phyloP scores from a whole-genome alignment of 2,329 filamentous ascomycete genomes.

The Exophiala sideris region DNA sequence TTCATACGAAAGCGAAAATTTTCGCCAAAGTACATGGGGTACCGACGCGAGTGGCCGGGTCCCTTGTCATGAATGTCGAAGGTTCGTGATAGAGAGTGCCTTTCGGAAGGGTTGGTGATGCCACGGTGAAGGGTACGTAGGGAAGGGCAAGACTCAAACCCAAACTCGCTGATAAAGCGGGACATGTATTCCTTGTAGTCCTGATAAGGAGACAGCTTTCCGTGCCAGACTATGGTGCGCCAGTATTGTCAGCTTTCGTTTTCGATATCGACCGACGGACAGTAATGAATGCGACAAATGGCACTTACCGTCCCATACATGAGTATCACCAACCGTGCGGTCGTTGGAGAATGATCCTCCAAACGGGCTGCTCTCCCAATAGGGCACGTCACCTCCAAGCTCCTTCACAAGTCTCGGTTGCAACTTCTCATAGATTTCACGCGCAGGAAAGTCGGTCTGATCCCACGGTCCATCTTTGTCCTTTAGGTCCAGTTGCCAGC shows the following conservation, averaged over 20 bases:
- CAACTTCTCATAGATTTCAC: constrained; percentile 91
- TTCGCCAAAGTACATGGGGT: constrained; percentile 84
- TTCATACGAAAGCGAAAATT: constrained; percentile 60
- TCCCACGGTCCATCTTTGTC: constrained; percentile 78
- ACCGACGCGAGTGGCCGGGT: constrained; percentile 71
- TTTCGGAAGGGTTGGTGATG: neutral
- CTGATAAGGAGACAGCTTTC: neutral
- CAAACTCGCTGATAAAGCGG: constrained; percentile 2
- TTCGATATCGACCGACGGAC: too few relatives aligned
- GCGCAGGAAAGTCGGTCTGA: constrained; percentile 81
- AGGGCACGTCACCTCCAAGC: neutral
- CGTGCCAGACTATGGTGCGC: too few relatives aligned
- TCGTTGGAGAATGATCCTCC: neutral
- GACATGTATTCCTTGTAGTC: neutral
- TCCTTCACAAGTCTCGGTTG: constrained; percentile 66
- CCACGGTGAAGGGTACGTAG: neutral
- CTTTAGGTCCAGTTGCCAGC: constrained; percentile 33
- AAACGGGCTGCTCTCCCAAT: neutral
- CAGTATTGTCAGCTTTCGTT: too few relatives aligned
- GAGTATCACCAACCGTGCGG: neutral
- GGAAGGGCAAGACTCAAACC: neutral
- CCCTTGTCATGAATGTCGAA: constrained; percentile 2
- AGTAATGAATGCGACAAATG: neutral
- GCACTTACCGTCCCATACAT: constrained; percentile 1
- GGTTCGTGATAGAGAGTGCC: neutral